Base-by-base conservation (phyloP, 495 filamentous ascomycete genomes). In the Arthonia radiata region DNA sequence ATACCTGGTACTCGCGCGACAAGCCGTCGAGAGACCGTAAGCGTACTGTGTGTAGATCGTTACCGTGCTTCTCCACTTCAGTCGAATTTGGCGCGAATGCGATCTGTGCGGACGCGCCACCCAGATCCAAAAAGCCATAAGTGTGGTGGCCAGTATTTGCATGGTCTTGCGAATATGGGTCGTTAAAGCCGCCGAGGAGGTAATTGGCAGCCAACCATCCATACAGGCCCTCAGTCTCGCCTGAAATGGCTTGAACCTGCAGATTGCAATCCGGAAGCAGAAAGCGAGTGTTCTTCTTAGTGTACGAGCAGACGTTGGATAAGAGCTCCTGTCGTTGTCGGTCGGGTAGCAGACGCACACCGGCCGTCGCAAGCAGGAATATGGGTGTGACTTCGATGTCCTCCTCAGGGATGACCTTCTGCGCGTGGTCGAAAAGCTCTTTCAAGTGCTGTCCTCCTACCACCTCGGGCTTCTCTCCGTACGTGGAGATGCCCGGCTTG, bases 191-290 rank as follows among this genome's bases (percentile, higher is more conserved):
- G n/a, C 77, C 81, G 17, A 99, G 53, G 12, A 99, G 50, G 42
- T 94, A 99, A 41, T 99, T 99, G n/a, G 83, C 70, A 18, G 86
- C 86, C 35, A 94, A 71, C 86, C 86, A 99, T n/a, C 86, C 86
- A 37, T 94, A 99, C 22, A 99, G 46, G 11, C 82, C 86, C 46
- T 99, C 86, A 0, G 89, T 94, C 41, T 91, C 82, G n/a, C 86
- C 86, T 1, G 77, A 67, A 31, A 99, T 94, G 8, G 92, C 80
- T 40, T 93, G 83, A 13, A 99, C 75, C 39, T 99, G 81, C 3
- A 76, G 47, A 28, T 59, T 65, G 51, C 86, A 99, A 43, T 94
- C 81, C 18, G 86, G 81, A 3, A 99, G 59, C 26, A 68, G 58
- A 39, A 99, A 99, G 13, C 68, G 53, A 7, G 81, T 81, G 25